A percentile compares a stretch with the other conserved stretches of the same genome.
Conservation (phyloP, 2,329 filamentous ascomycete genomes). For the Arachnopeziza araneosa region DNA sequence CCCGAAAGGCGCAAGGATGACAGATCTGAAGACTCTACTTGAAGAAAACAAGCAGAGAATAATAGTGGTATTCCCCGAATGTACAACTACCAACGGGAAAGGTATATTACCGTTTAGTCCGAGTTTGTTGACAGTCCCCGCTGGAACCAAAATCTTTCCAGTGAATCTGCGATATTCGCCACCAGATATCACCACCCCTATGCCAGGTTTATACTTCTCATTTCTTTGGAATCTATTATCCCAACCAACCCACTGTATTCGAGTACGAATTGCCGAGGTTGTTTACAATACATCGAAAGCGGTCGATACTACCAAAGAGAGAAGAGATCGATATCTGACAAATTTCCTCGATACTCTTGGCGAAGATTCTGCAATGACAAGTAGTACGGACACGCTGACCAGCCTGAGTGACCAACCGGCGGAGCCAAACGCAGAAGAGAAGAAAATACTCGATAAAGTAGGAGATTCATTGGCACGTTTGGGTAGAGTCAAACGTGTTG, state of each 20-base stretch:
- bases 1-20: constrained; percentile 43
- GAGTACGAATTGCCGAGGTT: constrained; percentile 81
- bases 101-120: constrained; percentile 82
- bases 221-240: constrained; percentile 87
- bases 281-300: constrained; percentile 48
- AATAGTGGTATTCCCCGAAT: constrained; percentile 88
- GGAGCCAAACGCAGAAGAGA: constrained; percentile 47
- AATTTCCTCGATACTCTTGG: constrained; percentile 25
- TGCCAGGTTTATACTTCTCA: constrained; percentile 64
- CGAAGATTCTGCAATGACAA: constrained; percentile 26
- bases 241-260: constrained; percentile 80
- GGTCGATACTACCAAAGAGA: constrained; percentile 21
- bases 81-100: constrained; percentile 87
- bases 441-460: constrained; percentile 68
- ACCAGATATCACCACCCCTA: constrained; percentile 81
- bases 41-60: constrained; percentile 65
- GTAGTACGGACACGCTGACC: constrained; percentile 27
- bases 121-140: constrained; percentile 62
- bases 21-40: constrained; percentile 59
- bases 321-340: constrained; percentile 30
- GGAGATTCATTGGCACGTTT: constrained; percentile 83
- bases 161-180: constrained; percentile 86
- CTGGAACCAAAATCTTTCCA: constrained; percentile 75
- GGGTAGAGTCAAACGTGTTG: constrained; percentile 83
- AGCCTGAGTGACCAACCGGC: constrained; percentile 23